Percentiles rank a stretch among this genome's conserved stretches.
These are phyloP conservation scores for Sugiyamaella pinicola DNA, from an alignment of 1,139 yeast species.

Conservation along the genomic window DNA sequence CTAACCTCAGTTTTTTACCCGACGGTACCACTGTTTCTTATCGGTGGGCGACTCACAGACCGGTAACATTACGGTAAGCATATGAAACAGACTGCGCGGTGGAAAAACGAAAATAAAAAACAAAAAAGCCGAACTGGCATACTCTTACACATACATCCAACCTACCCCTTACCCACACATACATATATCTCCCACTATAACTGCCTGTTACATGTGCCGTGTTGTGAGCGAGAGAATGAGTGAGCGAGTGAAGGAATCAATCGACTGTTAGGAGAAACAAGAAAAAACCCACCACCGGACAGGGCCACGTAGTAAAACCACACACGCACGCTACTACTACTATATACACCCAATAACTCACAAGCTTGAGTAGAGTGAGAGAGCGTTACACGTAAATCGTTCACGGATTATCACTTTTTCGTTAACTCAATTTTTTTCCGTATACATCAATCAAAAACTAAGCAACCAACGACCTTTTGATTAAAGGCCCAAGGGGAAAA, in stretches of 20 bases:
- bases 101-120: background rate
- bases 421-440: background rate
- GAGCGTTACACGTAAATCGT: conserved; percentile 5
- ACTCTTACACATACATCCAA: no score
- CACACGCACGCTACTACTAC: conserved; percentile 1
- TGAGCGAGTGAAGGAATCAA: background rate
- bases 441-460: background rate
- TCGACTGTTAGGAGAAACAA: background rate
- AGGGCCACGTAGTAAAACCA: conserved; percentile 8
- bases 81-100: background rate
- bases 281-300: conserved; percentile 1
- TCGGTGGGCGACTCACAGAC: no score
- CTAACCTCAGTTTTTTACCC: conserved; percentile 8
- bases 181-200: background rate
- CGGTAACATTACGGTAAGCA: background rate
- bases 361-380: background rate
- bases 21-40: conserved; percentile 3
- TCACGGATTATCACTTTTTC: background rate
- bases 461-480: no score
- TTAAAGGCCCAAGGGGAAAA: no score
- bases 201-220: background rate
- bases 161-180: background rate
- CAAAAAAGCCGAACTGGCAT: background rate
- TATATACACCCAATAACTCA: background rate
- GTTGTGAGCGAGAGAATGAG: no score